Percentiles rank a stretch among this genome's conserved stretches.
Conservation (phyloP, 208 protist genomes). For the Leishmania martiniquensis region DNA sequence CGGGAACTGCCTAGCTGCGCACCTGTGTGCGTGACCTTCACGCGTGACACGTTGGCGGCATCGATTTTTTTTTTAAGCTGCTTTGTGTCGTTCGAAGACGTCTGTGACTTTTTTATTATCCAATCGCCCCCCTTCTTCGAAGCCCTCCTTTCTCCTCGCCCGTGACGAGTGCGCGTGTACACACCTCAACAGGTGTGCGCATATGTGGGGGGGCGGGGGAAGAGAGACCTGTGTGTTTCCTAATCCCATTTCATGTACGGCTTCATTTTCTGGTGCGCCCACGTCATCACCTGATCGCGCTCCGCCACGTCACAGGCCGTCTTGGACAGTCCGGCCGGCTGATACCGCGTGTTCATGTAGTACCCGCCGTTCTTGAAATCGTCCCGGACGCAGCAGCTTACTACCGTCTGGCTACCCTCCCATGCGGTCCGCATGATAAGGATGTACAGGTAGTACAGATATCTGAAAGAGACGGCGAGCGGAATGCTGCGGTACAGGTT, state of each 20-base stretch:
- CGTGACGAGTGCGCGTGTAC: background rate
- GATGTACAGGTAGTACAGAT: slow-evolving; percentile 60
- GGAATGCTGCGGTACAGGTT: slow-evolving; percentile 75
- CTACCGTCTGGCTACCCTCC: slow-evolving; percentile 81
- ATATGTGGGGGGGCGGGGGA: slow-evolving; percentile 15
- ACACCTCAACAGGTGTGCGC: background rate
- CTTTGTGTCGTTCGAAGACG: background rate
- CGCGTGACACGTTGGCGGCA: background rate
- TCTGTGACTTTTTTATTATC: background rate
- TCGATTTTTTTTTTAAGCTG: background rate
- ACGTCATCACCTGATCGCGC: slow-evolving; percentile 67
- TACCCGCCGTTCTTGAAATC: slow-evolving; percentile 83
- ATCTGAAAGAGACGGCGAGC: slow-evolving; percentile 49
- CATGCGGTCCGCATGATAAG: slow-evolving; percentile 73
- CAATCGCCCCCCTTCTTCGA: too few species aligned
- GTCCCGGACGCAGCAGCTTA: slow-evolving; percentile 81
- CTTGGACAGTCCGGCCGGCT: slow-evolving; percentile 64
- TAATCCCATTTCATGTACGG: slow-evolving; percentile 85
- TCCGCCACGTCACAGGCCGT: slow-evolving; percentile 64
- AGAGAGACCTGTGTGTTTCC: background rate
- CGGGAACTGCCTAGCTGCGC: background rate
- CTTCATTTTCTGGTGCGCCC: slow-evolving; percentile 74
- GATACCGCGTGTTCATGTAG: slow-evolving; percentile 76
- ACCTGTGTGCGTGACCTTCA: background rate
- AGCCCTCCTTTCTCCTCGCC: background rate